Percentiles rank a stretch among this genome's conserved stretches.
These are phyloP conservation scores for Chenopodium formosanum DNA, from an alignment of 148 eudicot genomes.

Conservation along the genomic window DNA sequence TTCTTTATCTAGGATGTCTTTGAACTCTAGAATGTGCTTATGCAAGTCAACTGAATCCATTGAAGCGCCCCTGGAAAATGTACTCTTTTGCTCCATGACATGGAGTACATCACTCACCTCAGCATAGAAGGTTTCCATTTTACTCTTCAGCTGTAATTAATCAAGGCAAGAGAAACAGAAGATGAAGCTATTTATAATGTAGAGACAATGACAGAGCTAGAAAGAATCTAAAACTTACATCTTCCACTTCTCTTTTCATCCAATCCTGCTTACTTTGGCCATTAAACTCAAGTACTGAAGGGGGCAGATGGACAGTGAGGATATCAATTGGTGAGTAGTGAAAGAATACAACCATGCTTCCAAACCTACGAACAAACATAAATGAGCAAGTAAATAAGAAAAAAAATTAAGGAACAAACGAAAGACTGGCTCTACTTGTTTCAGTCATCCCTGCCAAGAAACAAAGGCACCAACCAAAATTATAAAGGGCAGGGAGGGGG, in stretches of 20 bases:
- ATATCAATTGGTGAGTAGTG: conserved; percentile 91
- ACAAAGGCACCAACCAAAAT: not conserved
- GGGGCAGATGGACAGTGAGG: conserved; percentile 77
- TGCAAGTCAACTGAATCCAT: conserved; percentile 49
- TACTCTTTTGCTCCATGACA: conserved; percentile 57
- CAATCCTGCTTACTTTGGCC: conserved; percentile 55
- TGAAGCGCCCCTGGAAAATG: conserved; percentile 41
- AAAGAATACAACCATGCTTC: conserved; percentile 86
- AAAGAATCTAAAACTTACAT: conserved; percentile 44
- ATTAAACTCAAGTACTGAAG: conserved; percentile 68
- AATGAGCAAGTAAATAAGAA: not conserved
- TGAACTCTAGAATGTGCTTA: conserved; percentile 59
- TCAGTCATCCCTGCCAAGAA: not conserved
- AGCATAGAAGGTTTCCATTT: conserved; percentile 57
- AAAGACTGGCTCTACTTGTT: not conserved
- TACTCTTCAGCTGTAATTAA: conserved; percentile 54
- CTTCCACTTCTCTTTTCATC: conserved; percentile 69
- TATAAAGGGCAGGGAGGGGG: not conserved
- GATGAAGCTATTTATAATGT: not conserved
- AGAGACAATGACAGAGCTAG: not conserved
- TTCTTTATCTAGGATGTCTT: conserved; percentile 59
- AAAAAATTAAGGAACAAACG: not conserved
- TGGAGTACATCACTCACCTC: conserved; percentile 55
- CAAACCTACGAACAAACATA: conserved; percentile 52
- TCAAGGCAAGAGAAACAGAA: not conserved